phyloP scores from a whole-genome alignment of 257 asterid species.

The Solanum arcanum region DNA sequence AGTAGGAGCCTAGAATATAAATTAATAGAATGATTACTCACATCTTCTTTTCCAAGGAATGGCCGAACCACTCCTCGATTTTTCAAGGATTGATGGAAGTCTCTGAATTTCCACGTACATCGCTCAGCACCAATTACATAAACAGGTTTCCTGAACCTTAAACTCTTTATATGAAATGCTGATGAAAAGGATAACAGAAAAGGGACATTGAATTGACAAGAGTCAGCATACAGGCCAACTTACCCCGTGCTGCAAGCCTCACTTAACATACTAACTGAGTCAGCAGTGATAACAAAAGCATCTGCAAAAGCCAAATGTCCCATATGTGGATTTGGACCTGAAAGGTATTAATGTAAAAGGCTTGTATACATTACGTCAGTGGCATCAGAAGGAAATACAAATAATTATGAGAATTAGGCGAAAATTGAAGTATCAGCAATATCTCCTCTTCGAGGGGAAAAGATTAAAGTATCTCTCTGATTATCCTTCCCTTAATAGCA shows the following conservation, averaged over 20 bases:
- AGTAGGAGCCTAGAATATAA: not conserved
- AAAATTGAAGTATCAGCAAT: not conserved
- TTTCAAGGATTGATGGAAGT: slow-evolving; percentile 48
- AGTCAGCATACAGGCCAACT: not conserved
- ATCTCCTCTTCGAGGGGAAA: not conserved
- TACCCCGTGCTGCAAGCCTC: slow-evolving; percentile 99
- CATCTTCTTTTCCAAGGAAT: slow-evolving; percentile 65
- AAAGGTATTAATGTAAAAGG: slow-evolving; percentile 5
- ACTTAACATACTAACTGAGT: slow-evolving; percentile 87
- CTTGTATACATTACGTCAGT: not conserved
- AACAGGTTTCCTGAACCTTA: slow-evolving; percentile 73
- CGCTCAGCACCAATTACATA: slow-evolving; percentile 76
- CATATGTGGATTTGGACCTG: slow-evolving; percentile 89
- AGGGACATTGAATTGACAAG: not conserved
- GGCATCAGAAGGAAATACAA: not conserved
- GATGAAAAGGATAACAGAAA: not conserved
- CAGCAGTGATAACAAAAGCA: slow-evolving; percentile 85
- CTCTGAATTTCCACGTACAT: slow-evolving; percentile 76
- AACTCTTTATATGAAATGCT: slow-evolving; percentile 12
- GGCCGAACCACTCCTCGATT: slow-evolving; percentile 50
- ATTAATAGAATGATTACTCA: slow-evolving; percentile 13
- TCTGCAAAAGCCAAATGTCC: slow-evolving; percentile 89
- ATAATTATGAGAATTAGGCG: not conserved
- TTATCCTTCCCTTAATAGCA: not conserved
- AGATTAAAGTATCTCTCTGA: not conserved